Evolutionary conservation across 352 stramenopile genomes (phyloP).

Genomic region (Phytophthora macrochlamydospora): DNA sequence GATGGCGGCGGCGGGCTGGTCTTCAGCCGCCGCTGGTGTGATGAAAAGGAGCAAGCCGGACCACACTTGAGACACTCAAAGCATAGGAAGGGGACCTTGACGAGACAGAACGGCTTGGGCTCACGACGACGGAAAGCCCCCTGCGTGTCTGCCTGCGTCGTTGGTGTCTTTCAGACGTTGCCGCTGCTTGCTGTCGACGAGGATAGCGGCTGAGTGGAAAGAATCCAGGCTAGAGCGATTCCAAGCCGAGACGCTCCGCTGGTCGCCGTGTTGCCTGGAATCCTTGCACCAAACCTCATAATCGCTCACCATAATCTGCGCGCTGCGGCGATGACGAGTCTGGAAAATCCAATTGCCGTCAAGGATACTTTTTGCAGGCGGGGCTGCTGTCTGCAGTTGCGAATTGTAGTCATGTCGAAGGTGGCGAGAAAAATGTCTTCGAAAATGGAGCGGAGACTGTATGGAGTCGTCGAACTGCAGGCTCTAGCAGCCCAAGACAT

Average conservation of each 20-base stretch:
- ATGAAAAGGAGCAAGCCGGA: slow-evolving; percentile 5
- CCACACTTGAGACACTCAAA: slow-evolving; percentile 8
- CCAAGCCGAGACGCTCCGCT: background rate
- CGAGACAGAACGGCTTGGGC: background rate
- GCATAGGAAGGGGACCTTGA: background rate
- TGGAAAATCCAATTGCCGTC: background rate
- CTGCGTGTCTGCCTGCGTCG: background rate
- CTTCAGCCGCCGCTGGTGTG: slow-evolving; percentile 15
- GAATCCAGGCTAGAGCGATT: background rate
- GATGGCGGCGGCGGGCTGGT: slow-evolving; percentile 6
- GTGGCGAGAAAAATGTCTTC: too few relatives aligned
- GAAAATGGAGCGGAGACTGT: too few relatives aligned
- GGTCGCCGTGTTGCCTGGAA: background rate
- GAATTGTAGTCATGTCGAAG: too few relatives aligned
- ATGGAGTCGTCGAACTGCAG: too few relatives aligned
- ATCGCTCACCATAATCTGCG: background rate
- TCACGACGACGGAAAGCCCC: too few relatives aligned
- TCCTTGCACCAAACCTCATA: background rate
- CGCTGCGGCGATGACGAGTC: slow-evolving; percentile 8
- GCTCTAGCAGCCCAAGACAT: too few relatives aligned
- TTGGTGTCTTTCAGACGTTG: background rate
- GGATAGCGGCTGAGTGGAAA: slow-evolving; percentile 1
- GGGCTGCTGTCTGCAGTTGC: background rate
- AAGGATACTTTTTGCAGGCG: background rate
- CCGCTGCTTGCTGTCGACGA: slow-evolving; percentile 5